A percentile compares a stretch with the other conserved stretches of the same genome.
These are phyloP conservation scores for Acanthamoeba castellanii DNA, from an alignment of 208 protist species.

Conservation along the genomic window DNA sequence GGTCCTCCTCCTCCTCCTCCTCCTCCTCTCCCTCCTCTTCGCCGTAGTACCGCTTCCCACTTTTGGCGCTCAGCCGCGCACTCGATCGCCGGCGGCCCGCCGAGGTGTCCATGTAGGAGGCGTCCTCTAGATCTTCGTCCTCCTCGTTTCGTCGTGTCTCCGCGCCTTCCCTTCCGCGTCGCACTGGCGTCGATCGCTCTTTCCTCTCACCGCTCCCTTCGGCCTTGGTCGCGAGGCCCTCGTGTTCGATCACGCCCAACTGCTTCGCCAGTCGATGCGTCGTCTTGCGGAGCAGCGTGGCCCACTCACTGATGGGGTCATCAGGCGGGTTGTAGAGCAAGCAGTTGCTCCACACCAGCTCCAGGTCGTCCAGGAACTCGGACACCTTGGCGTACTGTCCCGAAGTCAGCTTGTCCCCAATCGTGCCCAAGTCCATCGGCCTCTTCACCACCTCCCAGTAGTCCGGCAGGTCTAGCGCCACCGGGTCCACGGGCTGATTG, in stretches of 20 bases:
- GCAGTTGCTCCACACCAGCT: conserved; percentile 79
- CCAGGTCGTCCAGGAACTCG: conserved; percentile 72
- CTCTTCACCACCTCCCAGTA: conserved; percentile 89
- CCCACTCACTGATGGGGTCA: conserved; percentile 58
- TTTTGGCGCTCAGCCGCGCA: not conserved
- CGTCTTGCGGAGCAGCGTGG: not conserved
- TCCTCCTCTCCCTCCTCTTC: conserved; percentile 4
- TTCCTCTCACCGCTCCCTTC: not conserved
- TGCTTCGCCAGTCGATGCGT: conserved; percentile 5
- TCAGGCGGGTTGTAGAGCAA: conserved; percentile 75
- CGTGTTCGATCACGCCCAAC: not conserved
- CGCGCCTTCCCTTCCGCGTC: too few species aligned
- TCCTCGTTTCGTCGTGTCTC: not conserved
- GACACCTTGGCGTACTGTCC: conserved; percentile 63
- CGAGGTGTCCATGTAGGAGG: not conserved
- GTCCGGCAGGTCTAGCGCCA: conserved; percentile 84
- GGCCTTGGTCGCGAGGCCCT: not conserved
- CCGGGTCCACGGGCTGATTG: conserved; percentile 87
- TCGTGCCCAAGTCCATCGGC: conserved; percentile 89
- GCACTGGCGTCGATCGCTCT: not conserved
- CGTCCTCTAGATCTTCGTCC: conserved; percentile 17
- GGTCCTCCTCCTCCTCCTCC: not conserved
- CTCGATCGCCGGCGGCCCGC: not conserved
- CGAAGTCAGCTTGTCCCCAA: conserved; percentile 69
- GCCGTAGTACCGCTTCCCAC: not conserved